Conservation (phyloP, 2,329 filamentous ascomycete species). For the Didymella segeticola region DNA sequence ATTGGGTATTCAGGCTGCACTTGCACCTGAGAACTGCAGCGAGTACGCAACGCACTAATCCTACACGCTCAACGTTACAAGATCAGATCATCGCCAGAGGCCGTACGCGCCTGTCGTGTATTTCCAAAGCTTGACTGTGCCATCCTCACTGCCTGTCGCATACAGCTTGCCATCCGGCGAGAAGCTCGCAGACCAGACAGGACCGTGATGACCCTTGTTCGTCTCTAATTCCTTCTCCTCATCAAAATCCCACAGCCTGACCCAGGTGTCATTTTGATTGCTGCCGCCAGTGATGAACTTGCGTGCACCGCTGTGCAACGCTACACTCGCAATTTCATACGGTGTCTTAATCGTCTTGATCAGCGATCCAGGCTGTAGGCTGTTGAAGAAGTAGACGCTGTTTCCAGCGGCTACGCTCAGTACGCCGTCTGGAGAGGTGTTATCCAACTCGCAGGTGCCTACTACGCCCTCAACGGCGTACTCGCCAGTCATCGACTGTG, state of each 20-base stretch:
- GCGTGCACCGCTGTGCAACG: slow-evolving; percentile 79
- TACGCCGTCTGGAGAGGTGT: slow-evolving; percentile 69
- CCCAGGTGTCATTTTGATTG: slow-evolving; percentile 82
- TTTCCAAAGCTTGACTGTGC: slow-evolving; percentile 92
- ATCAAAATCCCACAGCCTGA: slow-evolving; percentile 91
- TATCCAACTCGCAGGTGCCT: slow-evolving; percentile 86
- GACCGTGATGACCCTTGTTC: slow-evolving; percentile 95
- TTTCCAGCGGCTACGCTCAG: slow-evolving; percentile 94
- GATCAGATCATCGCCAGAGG: slow-evolving; percentile 61
- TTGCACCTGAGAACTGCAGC: not conserved
- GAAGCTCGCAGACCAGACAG: slow-evolving; percentile 95
- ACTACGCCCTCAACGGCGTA: slow-evolving; percentile 83
- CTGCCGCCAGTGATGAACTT: slow-evolving; percentile 90
- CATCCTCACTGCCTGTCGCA: slow-evolving; percentile 94
- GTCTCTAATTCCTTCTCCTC: slow-evolving; percentile 84
- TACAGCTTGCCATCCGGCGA: slow-evolving; percentile 96
- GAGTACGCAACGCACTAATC: not conserved
- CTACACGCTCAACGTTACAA: not conserved
- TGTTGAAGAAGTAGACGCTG: slow-evolving; percentile 90
- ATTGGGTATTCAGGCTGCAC: slow-evolving; percentile 4
- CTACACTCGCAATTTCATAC: slow-evolving; percentile 90
- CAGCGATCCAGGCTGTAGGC: slow-evolving; percentile 68
- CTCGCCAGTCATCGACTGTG: slow-evolving; percentile 75
- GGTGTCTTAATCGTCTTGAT: slow-evolving; percentile 81
- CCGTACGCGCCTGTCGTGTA: slow-evolving; percentile 70